These are phyloP conservation scores for Xylariaceae sp. DNA, from an alignment of 2,329 filamentous ascomycete species.

Conservation along the genomic window DNA sequence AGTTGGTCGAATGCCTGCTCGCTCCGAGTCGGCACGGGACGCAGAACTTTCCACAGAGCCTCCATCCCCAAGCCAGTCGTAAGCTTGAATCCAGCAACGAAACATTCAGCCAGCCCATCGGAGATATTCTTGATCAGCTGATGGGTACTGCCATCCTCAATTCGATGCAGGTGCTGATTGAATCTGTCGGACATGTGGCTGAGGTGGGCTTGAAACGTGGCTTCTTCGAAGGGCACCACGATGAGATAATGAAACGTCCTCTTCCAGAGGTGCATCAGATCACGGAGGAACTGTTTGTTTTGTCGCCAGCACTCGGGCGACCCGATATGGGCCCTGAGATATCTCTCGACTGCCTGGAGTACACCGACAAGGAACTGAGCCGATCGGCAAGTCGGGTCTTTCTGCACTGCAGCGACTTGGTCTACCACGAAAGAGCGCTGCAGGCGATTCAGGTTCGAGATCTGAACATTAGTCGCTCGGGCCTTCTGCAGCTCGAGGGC, in stretches of 20 bases:
- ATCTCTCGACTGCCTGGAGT: constrained; percentile 38
- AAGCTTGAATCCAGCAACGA: constrained; percentile 65
- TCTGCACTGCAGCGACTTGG: constrained; percentile 50
- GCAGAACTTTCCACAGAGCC: constrained; percentile 65
- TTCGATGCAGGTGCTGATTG: constrained; percentile 27
- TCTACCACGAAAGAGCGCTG: constrained; percentile 54
- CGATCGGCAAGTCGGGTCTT: constrained; percentile 55
- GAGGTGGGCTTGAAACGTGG: constrained; percentile 59
- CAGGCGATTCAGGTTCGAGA: constrained; percentile 53
- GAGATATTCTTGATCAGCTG: constrained; percentile 38
- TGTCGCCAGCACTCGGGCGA: constrained; percentile 30
- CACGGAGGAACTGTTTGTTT: constrained; percentile 31
- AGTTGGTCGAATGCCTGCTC: constrained; percentile 41
- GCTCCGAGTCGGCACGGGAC: constrained; percentile 54
- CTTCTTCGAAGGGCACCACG: constrained; percentile 50
- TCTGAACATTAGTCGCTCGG: constrained; percentile 41
- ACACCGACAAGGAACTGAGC: constrained; percentile 45
- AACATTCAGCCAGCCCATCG: constrained; percentile 46
- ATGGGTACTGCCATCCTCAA: constrained; percentile 25
- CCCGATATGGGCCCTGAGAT: constrained; percentile 33
- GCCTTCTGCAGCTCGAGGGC: constrained; percentile 38
- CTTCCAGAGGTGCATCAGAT: constrained; percentile 49
- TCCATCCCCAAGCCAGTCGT: constrained; percentile 77
- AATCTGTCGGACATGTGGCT: constrained; percentile 44
- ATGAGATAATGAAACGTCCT: constrained; percentile 46